A percentile compares a stretch with the other conserved stretches of the same genome.
phyloP scores from a whole-genome alignment of 2,329 filamentous ascomycete species.

The Exophiala bonariae region DNA sequence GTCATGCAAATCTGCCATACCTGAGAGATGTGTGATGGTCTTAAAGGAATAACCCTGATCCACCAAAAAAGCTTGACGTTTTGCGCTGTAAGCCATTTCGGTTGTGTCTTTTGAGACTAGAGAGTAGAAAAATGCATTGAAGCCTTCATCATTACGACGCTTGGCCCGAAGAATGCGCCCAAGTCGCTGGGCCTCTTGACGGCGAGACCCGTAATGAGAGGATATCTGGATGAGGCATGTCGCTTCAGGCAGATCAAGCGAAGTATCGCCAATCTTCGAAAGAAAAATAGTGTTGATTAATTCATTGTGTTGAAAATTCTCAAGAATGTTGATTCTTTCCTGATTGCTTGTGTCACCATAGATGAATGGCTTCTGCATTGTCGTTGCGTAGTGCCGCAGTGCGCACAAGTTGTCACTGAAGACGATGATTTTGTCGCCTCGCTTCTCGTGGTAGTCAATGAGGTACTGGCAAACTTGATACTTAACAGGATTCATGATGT shows the following conservation, averaged over 20 bases:
- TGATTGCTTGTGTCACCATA: conserved; percentile 83
- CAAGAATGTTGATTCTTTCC: conserved; percentile 82
- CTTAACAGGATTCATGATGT: conserved; percentile 97
- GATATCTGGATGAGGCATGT: conserved; percentile 97
- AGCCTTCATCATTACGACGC: conserved; percentile 93
- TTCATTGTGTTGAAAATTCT: conserved; percentile 94
- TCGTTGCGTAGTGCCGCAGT: conserved; percentile 78
- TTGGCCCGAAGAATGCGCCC: conserved; percentile 94
- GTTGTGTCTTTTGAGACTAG: conserved; percentile 95
- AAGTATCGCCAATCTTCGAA: conserved; percentile 97
- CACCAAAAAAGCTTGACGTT: conserved; percentile 93
- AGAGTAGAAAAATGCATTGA: conserved; percentile 99
- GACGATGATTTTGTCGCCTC: conserved; percentile 96
- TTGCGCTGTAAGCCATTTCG: conserved; percentile 97
- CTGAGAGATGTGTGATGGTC: conserved; percentile 92
- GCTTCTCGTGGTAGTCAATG: conserved; percentile 94
- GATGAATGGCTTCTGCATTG: conserved; percentile 84
- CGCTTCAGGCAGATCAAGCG: conserved; percentile 93
- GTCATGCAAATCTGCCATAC: conserved; percentile 79
- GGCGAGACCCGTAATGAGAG: conserved; percentile 92
- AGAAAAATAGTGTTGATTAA: conserved; percentile 90
- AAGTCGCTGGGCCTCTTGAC: conserved; percentile 91
- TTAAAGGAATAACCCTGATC: conserved; percentile 99
- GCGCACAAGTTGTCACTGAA: conserved; percentile 98
- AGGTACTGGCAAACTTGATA: conserved; percentile 96